Conservation (phyloP, 805 yeast species). For the Gaillardinia entomophila region DNA sequence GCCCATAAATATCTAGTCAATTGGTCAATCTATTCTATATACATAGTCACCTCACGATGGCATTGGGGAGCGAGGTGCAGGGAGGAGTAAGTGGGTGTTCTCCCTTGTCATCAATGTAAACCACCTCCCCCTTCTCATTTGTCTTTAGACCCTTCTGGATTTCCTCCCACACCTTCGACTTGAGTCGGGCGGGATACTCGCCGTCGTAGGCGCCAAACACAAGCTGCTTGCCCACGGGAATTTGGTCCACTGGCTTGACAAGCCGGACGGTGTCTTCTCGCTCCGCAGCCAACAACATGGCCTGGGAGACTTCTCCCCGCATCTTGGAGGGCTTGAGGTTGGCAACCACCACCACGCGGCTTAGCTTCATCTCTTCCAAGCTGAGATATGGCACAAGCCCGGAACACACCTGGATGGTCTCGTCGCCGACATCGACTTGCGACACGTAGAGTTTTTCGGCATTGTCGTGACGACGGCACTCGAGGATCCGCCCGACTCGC, state of each 20-base stretch:
- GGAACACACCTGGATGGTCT: constrained; percentile 47
- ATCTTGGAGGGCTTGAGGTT: constrained; percentile 59
- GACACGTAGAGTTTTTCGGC: constrained; percentile 60
- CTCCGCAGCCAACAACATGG: constrained; percentile 63
- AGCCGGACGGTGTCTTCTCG: constrained; percentile 33
- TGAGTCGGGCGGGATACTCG: constrained; percentile 18
- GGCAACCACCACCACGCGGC: constrained; percentile 46
- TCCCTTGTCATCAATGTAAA: constrained; percentile 16
- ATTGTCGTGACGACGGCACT: constrained; percentile 44
- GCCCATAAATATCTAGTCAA: too few species aligned
- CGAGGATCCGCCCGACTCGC: constrained; percentile 44
- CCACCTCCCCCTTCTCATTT: constrained; percentile 22
- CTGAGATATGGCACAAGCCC: constrained; percentile 49
- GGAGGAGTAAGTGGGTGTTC: too few species aligned
- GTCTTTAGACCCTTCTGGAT: constrained; percentile 24
- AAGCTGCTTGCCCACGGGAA: constrained; percentile 34
- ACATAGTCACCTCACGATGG: too few species aligned
- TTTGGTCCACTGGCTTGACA: constrained; percentile 38
- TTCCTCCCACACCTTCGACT: constrained; percentile 28
- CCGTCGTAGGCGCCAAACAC: constrained; percentile 24
- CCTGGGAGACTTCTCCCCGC: constrained; percentile 58
- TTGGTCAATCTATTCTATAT: too few species aligned
- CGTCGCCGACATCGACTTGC: constrained; percentile 13
- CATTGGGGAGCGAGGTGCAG: too few species aligned
- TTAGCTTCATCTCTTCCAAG: constrained; percentile 27